These are phyloP conservation scores for Noccaea bulbosa DNA, from an alignment of 345 rosid genomes.

Conservation along the genomic window DNA sequence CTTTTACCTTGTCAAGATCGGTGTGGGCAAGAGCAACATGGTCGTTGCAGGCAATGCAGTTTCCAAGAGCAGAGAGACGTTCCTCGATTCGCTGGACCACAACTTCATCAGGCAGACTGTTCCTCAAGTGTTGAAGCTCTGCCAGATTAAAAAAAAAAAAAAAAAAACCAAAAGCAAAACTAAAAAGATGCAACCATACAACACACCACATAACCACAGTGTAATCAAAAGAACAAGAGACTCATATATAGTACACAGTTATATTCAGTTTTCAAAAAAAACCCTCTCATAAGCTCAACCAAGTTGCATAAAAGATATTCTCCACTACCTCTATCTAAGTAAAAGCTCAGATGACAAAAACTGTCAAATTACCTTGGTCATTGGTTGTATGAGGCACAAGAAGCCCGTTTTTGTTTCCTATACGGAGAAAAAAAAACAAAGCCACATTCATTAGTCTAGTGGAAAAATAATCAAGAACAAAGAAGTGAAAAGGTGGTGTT, in stretches of 20 bases:
- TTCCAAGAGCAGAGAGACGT: slow-evolving; percentile 91
- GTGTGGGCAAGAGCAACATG: slow-evolving; percentile 96
- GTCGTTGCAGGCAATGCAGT: slow-evolving; percentile 95
- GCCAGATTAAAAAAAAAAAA: slow-evolving; percentile 22
- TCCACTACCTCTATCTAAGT: slow-evolving; percentile 1
- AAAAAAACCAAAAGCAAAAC: background rate
- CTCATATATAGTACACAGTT: no score
- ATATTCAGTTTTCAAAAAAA: no score
- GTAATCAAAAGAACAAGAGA: background rate
- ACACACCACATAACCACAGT: background rate
- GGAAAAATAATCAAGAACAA: background rate
- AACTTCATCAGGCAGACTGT: slow-evolving; percentile 90
- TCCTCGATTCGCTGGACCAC: slow-evolving; percentile 94
- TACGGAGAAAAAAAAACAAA: background rate
- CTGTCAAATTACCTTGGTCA: slow-evolving; percentile 75
- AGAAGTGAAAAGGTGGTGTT: slow-evolving; percentile 4
- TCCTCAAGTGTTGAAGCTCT: slow-evolving; percentile 96
- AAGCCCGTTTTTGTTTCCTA: slow-evolving; percentile 95
- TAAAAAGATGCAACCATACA: slow-evolving; percentile 23
- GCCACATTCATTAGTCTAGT: background rate
- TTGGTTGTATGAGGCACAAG: slow-evolving; percentile 93
- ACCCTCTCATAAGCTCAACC: background rate
- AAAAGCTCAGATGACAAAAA: no score
- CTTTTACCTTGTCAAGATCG: slow-evolving; percentile 66
- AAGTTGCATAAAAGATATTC: background rate